phyloP scores from a whole-genome alignment of 441 rosid genomes.

The Biscutella laevigata region DNA sequence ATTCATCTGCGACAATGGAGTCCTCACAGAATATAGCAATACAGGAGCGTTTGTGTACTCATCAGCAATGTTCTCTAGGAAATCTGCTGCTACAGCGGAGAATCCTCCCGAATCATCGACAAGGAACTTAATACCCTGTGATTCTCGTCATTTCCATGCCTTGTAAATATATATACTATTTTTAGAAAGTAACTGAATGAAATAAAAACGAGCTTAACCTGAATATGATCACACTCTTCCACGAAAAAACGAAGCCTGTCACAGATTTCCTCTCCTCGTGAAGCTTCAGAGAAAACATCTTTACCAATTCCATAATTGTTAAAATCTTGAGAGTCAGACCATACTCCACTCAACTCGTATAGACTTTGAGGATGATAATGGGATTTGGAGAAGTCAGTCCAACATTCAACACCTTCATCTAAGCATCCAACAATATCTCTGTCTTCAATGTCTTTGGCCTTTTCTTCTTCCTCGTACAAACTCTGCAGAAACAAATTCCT shows the following conservation, averaged over 20 bases:
- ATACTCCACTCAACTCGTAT: conserved; percentile 59
- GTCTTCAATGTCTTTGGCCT: conserved; percentile 40
- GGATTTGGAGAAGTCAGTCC: conserved; percentile 91
- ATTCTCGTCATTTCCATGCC: no score
- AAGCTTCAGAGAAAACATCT: conserved; percentile 51
- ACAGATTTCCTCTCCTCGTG: conserved; percentile 61
- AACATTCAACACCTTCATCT: conserved; percentile 56
- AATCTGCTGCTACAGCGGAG: conserved; percentile 65
- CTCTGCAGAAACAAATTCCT: conserved; percentile 75
- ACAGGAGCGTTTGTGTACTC: conserved; percentile 66
- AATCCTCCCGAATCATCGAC: conserved; percentile 88
- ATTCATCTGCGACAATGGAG: conserved; percentile 40
- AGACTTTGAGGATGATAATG: conserved; percentile 78
- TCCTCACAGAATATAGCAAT: conserved; percentile 59
- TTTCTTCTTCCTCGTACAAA: conserved; percentile 54
- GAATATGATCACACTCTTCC: conserved; percentile 88
- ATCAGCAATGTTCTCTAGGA: conserved; percentile 74
- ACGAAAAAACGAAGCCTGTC: conserved; percentile 75
- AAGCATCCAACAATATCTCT: conserved; percentile 58
- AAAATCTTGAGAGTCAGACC: conserved; percentile 48
- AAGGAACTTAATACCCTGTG: conserved; percentile 80
- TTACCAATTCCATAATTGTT: conserved; percentile 73
- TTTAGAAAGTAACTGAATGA: no score
- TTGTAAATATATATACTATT: no score
- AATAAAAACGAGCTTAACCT: conserved; percentile 58